Conservation (phyloP, 371 early-diverging fungal genomes). For the Mortierella sp. region DNA sequence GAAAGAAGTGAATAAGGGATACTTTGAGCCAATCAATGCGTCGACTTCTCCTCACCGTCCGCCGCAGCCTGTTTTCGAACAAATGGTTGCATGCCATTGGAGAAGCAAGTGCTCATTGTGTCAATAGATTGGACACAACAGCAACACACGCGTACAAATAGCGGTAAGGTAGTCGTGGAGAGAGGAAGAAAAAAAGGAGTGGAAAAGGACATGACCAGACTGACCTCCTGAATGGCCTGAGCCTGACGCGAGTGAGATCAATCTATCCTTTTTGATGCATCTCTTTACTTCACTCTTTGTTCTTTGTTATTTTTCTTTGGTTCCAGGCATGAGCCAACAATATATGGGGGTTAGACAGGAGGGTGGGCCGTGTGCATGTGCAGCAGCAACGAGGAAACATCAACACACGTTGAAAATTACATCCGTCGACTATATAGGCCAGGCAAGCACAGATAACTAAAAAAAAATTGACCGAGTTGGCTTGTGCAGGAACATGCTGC, state of each 20-base stretch:
- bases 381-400: neutral
- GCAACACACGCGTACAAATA: neutral
- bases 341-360: neutral
- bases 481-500: neutral
- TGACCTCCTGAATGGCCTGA: neutral
- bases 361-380: constrained; percentile 12
- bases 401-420: neutral
- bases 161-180: neutral
- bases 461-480: neutral
- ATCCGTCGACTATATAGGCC: neutral
- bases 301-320: neutral
- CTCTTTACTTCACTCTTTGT: neutral
- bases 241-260: neutral
- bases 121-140: constrained; percentile 4
- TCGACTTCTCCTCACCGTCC: neutral
- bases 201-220: neutral
- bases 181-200: neutral
- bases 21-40: neutral
- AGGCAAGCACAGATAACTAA: neutral
- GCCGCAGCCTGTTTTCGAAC: neutral
- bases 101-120: neutral
- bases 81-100: neutral
- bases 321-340: neutral
- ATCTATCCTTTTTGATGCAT: constrained; percentile 7
- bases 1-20: neutral